These are phyloP conservation scores for Monosporascus sp. DNA, from an alignment of 2,329 filamentous ascomycete species.

Conservation along the genomic window DNA sequence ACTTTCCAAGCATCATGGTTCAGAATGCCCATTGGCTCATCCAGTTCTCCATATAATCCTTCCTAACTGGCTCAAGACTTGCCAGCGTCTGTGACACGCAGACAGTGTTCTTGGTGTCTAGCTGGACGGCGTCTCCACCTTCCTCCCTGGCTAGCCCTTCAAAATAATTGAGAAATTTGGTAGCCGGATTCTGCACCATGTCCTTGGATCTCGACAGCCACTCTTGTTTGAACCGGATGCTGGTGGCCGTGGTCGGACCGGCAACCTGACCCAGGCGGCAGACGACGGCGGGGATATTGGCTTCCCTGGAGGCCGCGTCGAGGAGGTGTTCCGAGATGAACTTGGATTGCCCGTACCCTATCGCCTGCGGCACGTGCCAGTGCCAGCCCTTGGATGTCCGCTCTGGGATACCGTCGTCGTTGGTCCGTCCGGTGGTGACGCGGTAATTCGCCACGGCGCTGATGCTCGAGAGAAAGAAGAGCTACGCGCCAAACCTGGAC, in stretches of 20 bases:
- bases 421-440: neutral
- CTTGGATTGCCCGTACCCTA: constrained; percentile 17
- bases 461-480: constrained; percentile 18
- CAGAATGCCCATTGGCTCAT: constrained; percentile 13
- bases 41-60: constrained; percentile 11
- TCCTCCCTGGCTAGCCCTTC: constrained; percentile 3
- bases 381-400: constrained; percentile 7
- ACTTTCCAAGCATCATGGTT: neutral
- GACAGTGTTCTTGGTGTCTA: constrained; percentile 5
- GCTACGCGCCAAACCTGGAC: constrained; percentile 7
- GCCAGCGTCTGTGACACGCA: constrained; percentile 4
- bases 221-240: constrained; percentile 14
- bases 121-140: neutral
- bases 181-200: constrained; percentile 6
- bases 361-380: constrained; percentile 4
- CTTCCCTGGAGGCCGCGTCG: constrained; percentile 10
- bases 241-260: constrained; percentile 9
- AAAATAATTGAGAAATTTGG: constrained; percentile 10
- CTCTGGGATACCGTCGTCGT: constrained; percentile 2
- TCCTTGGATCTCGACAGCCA: constrained; percentile 10
- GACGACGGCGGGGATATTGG: constrained; percentile 6
- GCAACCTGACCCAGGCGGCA: constrained; percentile 17
- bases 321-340: constrained; percentile 17
- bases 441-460: constrained; percentile 6
- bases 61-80: constrained; percentile 1